Evolutionary conservation across 2,329 filamentous ascomycete species (phyloP).

Genomic region (Apiospora rasikravindrae): DNA sequence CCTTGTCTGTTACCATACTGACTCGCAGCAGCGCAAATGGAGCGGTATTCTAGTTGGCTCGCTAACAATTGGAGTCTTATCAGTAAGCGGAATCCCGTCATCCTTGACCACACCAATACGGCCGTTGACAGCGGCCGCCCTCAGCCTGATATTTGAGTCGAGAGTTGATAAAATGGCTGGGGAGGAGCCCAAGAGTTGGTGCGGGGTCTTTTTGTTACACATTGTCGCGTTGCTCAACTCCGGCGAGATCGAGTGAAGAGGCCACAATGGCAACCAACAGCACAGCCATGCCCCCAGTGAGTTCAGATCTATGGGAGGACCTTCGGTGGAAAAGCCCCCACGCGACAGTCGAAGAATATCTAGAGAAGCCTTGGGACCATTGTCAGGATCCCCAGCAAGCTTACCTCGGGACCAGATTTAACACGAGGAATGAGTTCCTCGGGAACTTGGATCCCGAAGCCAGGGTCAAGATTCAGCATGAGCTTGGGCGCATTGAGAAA

Average conservation of each 20-base stretch:
- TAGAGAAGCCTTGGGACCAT: neutral
- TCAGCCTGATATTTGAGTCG: neutral
- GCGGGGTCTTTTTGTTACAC: neutral
- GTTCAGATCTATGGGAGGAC: neutral
- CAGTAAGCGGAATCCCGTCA: neutral
- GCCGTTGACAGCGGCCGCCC: neutral
- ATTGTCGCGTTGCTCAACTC: neutral
- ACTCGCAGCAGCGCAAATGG: neutral
- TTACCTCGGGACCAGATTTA: constrained; percentile 11
- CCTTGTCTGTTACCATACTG: neutral
- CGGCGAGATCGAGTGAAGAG: neutral
- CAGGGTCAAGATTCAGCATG: neutral
- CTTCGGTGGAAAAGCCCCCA: neutral
- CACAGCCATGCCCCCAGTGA: neutral
- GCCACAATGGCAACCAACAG: neutral
- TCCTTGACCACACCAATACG: neutral
- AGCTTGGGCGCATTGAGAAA: constrained; percentile 1
- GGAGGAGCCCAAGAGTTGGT: neutral
- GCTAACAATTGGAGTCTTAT: neutral
- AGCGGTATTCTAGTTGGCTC: neutral
- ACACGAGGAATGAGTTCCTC: neutral
- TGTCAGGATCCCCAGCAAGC: neutral
- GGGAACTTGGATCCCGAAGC: neutral
- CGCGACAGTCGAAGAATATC: neutral
- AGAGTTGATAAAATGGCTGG: neutral